Base-by-base conservation (phyloP, 352 stramenopile genomes). In the Phytopythium helicoides region DNA sequence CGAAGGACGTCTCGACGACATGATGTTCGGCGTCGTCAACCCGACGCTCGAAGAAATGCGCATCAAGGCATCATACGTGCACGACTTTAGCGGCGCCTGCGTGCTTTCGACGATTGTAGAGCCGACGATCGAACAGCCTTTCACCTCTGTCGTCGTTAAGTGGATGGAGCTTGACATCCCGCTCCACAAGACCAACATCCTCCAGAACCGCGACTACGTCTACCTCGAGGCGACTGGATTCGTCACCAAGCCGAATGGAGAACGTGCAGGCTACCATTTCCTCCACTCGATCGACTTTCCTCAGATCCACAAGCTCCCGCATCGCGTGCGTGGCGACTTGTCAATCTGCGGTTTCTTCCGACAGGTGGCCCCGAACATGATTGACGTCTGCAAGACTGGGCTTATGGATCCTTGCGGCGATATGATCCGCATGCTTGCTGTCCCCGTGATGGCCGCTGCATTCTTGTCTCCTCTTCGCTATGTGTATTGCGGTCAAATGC, bases 121-220 rank as follows among this genome's bases (percentile, higher is more conserved):
- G 12, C 61, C 65, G 1, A 47, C 58, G 1, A 11, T 58, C 4
- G 42, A 64, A 3, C 57, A 58, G 14, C 65, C 61, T 3, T 68
- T 71, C 36, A 48, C 37, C 0, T 71, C 61, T 10, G 51, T 76
- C 9, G 42, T 63, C 1, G 47, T 76, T 18, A 73, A 73, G 54
- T 76, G 67, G 67, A 68, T 66, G 47, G 60, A 71, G 54, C 41
- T 71, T 11, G 62, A 71, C 44, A 67, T 71, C 21, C 62, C 62
- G 7, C 39, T 66, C 6, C 58, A 66, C 46, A 47, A 25, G 4
- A 71, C 62, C 5, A 66, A 54, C 16, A 39, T 71, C 31, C 47
- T 73, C 9, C 61, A 71, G 19, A 72, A 68, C 58, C 58, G 68
- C 3, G 68, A 78, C 60, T 78, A 76, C 53, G 66, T 78, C 10